Evolutionary conservation across 2,329 filamentous ascomycete species (phyloP).

Genomic region (Penicillium psychrosexuale): DNA sequence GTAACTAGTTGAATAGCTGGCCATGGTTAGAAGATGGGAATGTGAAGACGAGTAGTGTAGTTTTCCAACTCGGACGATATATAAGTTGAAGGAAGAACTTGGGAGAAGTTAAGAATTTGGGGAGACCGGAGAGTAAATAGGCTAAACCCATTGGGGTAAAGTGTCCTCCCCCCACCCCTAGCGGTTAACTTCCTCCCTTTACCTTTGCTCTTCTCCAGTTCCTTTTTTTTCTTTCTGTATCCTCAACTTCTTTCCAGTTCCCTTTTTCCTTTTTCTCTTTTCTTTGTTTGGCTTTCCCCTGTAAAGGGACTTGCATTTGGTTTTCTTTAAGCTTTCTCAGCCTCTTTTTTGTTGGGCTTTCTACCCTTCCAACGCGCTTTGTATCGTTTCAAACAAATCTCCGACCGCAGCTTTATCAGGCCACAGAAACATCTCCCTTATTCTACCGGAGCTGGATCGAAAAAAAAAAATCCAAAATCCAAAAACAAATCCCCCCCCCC

Average conservation of each 20-base stretch:
- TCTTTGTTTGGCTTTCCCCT: slow-evolving; percentile 25
- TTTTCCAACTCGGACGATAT: not conserved
- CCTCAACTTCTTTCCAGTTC: slow-evolving; percentile 7
- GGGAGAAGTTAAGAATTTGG: not conserved
- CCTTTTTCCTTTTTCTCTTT: slow-evolving; percentile 23
- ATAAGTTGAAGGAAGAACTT: not conserved
- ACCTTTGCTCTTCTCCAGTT: slow-evolving; percentile 16
- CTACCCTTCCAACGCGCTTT: slow-evolving; percentile 6
- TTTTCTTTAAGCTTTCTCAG: slow-evolving; percentile 9
- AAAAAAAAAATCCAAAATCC: not conserved
- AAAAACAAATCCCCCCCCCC: not conserved
- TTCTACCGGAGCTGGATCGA: not conserved
- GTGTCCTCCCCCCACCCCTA: slow-evolving; percentile 21
- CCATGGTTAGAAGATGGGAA: not conserved
- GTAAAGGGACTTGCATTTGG: slow-evolving; percentile 12
- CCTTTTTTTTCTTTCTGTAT: slow-evolving; percentile 15
- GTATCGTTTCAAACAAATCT: slow-evolving; percentile 3
- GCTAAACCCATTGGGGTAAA: slow-evolving; percentile 23
- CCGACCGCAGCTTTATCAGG: slow-evolving; percentile 7
- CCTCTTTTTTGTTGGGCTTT: slow-evolving; percentile 10
- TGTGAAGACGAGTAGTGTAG: not conserved
- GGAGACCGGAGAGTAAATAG: slow-evolving; percentile 1
- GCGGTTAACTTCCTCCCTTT: slow-evolving; percentile 25
- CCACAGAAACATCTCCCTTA: not conserved
- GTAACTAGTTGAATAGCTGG: slow-evolving; percentile 4